phyloP scores from a whole-genome alignment of 2,329 filamentous ascomycete species.

The Thelonectria rubi region DNA sequence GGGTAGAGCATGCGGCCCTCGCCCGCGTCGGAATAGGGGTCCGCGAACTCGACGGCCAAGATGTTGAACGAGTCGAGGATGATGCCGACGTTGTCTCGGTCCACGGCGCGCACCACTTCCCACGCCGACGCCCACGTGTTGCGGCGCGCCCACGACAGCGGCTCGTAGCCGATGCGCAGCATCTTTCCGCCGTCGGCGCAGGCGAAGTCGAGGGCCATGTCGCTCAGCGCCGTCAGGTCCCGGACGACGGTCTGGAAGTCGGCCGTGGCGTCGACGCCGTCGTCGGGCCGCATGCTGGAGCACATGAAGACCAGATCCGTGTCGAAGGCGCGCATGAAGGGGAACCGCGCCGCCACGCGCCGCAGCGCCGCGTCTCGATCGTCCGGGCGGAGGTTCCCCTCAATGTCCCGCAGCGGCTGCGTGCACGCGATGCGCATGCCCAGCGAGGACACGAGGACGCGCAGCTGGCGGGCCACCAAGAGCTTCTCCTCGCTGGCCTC shows the following conservation, averaged over 20 bases:
- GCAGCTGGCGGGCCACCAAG: slow-evolving; percentile 17
- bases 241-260: slow-evolving; percentile 29
- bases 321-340: slow-evolving; percentile 29
- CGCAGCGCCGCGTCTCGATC: slow-evolving; percentile 22
- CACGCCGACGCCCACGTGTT: slow-evolving; percentile 30
- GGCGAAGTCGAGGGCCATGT: slow-evolving; percentile 19
- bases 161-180: slow-evolving; percentile 31
- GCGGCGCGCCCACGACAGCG: slow-evolving; percentile 27
- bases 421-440: slow-evolving; percentile 30
- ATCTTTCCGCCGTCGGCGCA: slow-evolving; percentile 18
- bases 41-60: slow-evolving; percentile 28
- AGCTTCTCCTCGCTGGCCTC: slow-evolving; percentile 26
- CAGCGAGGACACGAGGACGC: slow-evolving; percentile 8
- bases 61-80: slow-evolving; percentile 29
- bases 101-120: slow-evolving; percentile 30
- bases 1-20: slow-evolving; percentile 22
- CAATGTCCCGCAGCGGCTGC: slow-evolving; percentile 26
- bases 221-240: slow-evolving; percentile 19
- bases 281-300: slow-evolving; percentile 28
- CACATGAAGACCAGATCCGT: slow-evolving; percentile 32
- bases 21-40: slow-evolving; percentile 22
- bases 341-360: slow-evolving; percentile 25
- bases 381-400: slow-evolving; percentile 18
- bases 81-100: slow-evolving; percentile 27
- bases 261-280: slow-evolving; percentile 18